These are phyloP conservation scores for Kwoniella botswanensis DNA, from an alignment of 768 basidiomycete species.

Conservation along the genomic window DNA sequence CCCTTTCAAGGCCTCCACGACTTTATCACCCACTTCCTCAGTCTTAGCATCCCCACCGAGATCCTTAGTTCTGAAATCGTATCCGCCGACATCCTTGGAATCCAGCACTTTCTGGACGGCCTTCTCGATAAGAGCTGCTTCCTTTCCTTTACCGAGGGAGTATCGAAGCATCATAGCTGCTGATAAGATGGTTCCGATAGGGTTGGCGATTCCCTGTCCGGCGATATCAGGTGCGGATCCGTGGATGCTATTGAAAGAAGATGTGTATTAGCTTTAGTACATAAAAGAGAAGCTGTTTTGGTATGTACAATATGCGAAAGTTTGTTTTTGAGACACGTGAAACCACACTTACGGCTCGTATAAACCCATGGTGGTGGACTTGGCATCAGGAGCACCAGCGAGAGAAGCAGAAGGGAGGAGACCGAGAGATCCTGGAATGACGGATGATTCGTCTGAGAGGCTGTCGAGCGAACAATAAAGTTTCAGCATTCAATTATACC, in stretches of 20 bases:
- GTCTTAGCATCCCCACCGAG: constrained; percentile 80
- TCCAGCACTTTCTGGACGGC: constrained; percentile 93
- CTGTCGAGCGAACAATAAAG: constrained; percentile 60
- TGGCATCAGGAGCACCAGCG: constrained; percentile 78
- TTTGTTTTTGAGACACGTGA: background rate
- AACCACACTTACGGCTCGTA: constrained; percentile 74
- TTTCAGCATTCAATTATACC: background rate
- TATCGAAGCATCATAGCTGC: constrained; percentile 92
- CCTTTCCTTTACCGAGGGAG: constrained; percentile 84
- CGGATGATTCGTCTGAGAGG: constrained; percentile 93
- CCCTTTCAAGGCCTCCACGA: constrained; percentile 73
- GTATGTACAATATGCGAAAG: too few relatives aligned
- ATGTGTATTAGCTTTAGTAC: too few relatives aligned
- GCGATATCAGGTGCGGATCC: constrained; percentile 95
- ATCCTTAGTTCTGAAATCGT: constrained; percentile 81
- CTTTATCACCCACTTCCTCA: constrained; percentile 77
- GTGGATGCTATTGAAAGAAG: constrained; percentile 65
- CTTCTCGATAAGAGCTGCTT: constrained; percentile 81
- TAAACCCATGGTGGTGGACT: constrained; percentile 79
- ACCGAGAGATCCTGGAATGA: constrained; percentile 96
- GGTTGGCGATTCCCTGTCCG: constrained; percentile 91
- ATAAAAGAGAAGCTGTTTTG: too few relatives aligned
- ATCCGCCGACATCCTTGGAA: constrained; percentile 69
- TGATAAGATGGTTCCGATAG: constrained; percentile 91
- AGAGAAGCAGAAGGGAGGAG: constrained; percentile 95